A percentile compares a stretch with the other conserved stretches of the same genome.
These are phyloP conservation scores for Pichia sp. DNA, from an alignment of 1,139 yeast species.

Conservation along the genomic window DNA sequence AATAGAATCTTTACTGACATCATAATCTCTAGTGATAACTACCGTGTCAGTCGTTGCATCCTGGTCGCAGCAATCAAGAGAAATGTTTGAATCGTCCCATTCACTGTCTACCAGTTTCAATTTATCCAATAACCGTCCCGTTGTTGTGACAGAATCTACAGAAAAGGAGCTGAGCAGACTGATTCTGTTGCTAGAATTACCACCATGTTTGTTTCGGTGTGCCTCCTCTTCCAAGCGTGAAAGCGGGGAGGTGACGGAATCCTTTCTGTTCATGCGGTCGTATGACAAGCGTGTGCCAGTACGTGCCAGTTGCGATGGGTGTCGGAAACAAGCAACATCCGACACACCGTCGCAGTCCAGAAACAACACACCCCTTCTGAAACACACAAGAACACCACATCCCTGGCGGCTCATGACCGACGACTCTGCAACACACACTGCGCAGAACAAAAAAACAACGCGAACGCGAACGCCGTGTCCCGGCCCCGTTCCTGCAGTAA, in stretches of 20 bases:
- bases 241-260: conserved; percentile 8
- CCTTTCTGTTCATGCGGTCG: neutral
- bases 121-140: conserved; percentile 35
- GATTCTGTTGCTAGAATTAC: conserved; percentile 4
- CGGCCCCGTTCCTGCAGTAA: no score
- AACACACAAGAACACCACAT: no score
- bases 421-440: no score
- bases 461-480: no score
- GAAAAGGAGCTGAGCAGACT: conserved; percentile 31
- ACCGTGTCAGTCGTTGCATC: conserved; percentile 1
- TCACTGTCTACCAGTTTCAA: conserved; percentile 32
- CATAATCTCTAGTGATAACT: neutral
- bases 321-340: no score
- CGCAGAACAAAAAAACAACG: no score
- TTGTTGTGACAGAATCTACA: conserved; percentile 27
- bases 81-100: conserved; percentile 16
- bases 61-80: neutral
- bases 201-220: neutral
- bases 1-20: neutral
- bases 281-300: no score
- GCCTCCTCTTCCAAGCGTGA: conserved; percentile 9
- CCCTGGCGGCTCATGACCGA: no score
- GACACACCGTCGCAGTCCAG: no score
- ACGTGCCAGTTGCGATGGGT: no score
- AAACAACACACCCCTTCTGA: no score